phyloP scores from a whole-genome alignment of 345 rosid species.

The Salix udensis region DNA sequence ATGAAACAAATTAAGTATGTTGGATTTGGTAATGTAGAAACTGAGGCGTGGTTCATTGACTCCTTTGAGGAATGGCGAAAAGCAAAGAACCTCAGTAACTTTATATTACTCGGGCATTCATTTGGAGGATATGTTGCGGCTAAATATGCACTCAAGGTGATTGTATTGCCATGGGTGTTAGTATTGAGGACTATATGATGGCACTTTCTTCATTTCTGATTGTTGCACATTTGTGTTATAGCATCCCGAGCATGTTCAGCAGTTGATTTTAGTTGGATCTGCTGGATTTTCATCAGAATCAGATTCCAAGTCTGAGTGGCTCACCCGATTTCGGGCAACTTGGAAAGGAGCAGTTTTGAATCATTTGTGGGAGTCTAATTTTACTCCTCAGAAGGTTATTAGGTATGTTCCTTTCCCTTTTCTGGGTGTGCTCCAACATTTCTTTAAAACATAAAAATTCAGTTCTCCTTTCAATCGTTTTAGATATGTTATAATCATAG shows the following conservation, averaged over 20 bases:
- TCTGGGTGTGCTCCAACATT: not conserved
- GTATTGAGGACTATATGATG: slow-evolving; percentile 2
- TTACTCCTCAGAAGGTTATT: slow-evolving; percentile 85
- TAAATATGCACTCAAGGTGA: slow-evolving; percentile 92
- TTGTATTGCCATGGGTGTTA: slow-evolving; percentile 6
- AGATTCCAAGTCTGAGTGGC: slow-evolving; percentile 60
- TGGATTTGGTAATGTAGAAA: slow-evolving; percentile 50
- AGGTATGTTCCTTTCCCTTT: slow-evolving; percentile 32
- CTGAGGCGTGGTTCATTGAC: slow-evolving; percentile 98
- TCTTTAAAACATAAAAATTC: not conserved
- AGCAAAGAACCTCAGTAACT: slow-evolving; percentile 70
- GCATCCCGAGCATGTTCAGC: slow-evolving; percentile 97
- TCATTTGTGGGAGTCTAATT: slow-evolving; percentile 97
- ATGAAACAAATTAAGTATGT: slow-evolving; percentile 2
- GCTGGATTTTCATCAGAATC: slow-evolving; percentile 84
- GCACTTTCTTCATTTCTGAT: slow-evolving; percentile 1
- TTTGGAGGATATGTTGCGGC: slow-evolving; percentile 98
- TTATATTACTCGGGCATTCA: slow-evolving; percentile 96
- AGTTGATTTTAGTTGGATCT: slow-evolving; percentile 87
- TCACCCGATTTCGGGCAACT: slow-evolving; percentile 63
- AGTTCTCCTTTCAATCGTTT: not conserved
- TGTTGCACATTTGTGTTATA: slow-evolving; percentile 26
- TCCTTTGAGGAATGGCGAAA: slow-evolving; percentile 99
- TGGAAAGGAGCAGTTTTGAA: slow-evolving; percentile 91
- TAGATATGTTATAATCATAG: not conserved